phyloP scores from a whole-genome alignment of 495 filamentous ascomycete species.

The Tirmania nivea region DNA sequence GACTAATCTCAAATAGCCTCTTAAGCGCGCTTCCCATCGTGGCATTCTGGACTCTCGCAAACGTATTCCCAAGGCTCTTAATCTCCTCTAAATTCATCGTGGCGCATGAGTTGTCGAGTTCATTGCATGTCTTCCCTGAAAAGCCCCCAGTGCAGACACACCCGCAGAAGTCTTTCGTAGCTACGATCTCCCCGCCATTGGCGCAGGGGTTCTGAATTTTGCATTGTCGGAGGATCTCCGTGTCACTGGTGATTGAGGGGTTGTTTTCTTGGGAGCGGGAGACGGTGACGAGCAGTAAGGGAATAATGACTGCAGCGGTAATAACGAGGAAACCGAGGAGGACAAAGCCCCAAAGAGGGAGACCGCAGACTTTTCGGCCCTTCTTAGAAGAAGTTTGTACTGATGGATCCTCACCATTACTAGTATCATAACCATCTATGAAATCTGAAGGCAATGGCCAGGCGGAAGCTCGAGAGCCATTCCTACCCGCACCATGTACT shows the following conservation, averaged over 20 bases:
- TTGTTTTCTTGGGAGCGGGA: conserved; percentile 31
- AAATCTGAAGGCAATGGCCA: conserved; percentile 19
- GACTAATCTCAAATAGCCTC: conserved; percentile 39
- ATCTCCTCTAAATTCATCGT: conserved; percentile 10
- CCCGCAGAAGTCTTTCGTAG: conserved; percentile 43
- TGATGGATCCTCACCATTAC: conserved; percentile 6
- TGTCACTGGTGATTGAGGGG: neutral
- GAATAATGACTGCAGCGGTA: conserved; percentile 70
- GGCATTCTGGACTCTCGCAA: conserved; percentile 34
- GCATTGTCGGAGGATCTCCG: conserved; percentile 22
- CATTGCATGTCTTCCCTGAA: conserved; percentile 53
- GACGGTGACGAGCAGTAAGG: conserved; percentile 60
- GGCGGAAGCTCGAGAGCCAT: conserved; percentile 26
- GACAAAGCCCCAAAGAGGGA: conserved; percentile 62
- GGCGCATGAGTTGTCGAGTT: neutral
- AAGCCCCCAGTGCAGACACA: conserved; percentile 79
- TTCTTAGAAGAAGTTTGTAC: conserved; percentile 3
- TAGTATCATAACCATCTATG: neutral
- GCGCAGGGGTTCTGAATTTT: conserved; percentile 35
- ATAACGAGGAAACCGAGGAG: conserved; percentile 52
- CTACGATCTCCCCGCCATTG: conserved; percentile 61
- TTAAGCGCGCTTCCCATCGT: conserved; percentile 65
- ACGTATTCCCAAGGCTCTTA: neutral
- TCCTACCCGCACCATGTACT: conserved; percentile 25
- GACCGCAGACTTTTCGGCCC: conserved; percentile 45